Base-by-base conservation (phyloP, 306 rosid species). In the Macrotyloma uniflorum region DNA sequence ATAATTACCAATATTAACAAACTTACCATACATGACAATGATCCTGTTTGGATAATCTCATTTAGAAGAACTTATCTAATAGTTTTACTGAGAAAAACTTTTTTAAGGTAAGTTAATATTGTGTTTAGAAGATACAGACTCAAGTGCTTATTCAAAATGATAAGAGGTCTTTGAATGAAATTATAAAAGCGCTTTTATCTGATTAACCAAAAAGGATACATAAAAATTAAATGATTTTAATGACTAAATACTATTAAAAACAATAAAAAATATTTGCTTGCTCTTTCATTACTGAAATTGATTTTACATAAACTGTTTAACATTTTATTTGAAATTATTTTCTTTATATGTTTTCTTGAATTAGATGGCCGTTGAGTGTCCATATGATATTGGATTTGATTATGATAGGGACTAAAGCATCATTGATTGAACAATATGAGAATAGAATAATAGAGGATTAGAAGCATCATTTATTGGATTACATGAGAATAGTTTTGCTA, bases 401-500 rank as follows among this genome's bases (percentile, higher is more conserved):
- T 12, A 42, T 42, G 20, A 65, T 11, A 35, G 9, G 24, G n/a
- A 35, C 15, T 35, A 63, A 33, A 35, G 69, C 69, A 33, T 33
- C 43, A 62, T 33, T 59, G 65, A 58, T 58, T 58, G 38, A 33
- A 28, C 30, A 18, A 63, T 59, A 74, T 43, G 62, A 67, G 46
- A 33, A 51, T 64, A 76, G 28, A 80, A 80, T 80, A 70, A 71
- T 68, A 58, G n/a, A 77, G 69, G 63, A 78, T n/a, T 74, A 64
- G 49, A 72, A 80, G 79, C 81, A 53, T 84, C 80, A 85, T 77
- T 81, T 74, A 84, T 77, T 79, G 82, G 93, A 79, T 83, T 59
- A 79, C 54, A 80, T 86, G 80, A 66, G 93, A 89, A 97, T 88
- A 88, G 83, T 85, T 86, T 74, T 94, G 97, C 89, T 81, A 87